phyloP scores from a whole-genome alignment of 306 rosid genomes.

The Cucurbita pepo region DNA sequence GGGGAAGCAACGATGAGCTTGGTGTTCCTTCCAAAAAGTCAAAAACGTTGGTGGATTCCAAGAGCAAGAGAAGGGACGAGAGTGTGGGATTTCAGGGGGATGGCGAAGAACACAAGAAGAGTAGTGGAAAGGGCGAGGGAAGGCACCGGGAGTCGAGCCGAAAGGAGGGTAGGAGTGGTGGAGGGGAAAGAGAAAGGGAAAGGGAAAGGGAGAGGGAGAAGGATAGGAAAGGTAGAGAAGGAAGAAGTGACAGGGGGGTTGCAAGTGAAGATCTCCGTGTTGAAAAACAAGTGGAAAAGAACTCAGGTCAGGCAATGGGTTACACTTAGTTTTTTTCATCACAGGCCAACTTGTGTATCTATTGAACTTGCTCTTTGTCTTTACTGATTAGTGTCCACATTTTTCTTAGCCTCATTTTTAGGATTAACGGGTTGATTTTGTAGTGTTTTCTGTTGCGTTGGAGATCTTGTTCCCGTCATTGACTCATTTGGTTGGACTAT shows the following conservation, averaged over 20 bases:
- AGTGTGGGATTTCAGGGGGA: conserved; percentile 48
- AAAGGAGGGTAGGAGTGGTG: conserved; percentile 55
- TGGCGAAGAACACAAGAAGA: conserved; percentile 61
- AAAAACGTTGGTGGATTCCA: conserved; percentile 46
- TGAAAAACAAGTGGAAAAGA: conserved; percentile 48
- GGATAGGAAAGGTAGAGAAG: conserved; percentile 60
- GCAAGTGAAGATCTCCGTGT: conserved; percentile 46
- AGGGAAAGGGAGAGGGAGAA: conserved; percentile 66
- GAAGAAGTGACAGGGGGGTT: conserved; percentile 44
- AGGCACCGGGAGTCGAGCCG: conserved; percentile 68
- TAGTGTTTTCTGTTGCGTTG: not conserved
- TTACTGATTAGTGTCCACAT: not conserved
- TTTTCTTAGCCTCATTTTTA: not conserved
- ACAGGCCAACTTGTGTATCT: not conserved
- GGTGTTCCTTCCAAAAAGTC: conserved; percentile 55
- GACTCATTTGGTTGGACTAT: not conserved
- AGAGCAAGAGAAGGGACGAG: conserved; percentile 63
- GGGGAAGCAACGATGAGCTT: conserved; percentile 64
- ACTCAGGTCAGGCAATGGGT: conserved; percentile 49
- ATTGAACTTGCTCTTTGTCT: not conserved
- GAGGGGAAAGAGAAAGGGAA: conserved; percentile 38
- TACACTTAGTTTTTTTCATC: not conserved
- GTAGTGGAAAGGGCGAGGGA: conserved; percentile 58
- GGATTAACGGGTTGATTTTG: not conserved
- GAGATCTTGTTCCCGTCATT: not conserved